Conservation (phyloP, 2,329 filamentous ascomycete genomes). For the Alternaria sp. region DNA sequence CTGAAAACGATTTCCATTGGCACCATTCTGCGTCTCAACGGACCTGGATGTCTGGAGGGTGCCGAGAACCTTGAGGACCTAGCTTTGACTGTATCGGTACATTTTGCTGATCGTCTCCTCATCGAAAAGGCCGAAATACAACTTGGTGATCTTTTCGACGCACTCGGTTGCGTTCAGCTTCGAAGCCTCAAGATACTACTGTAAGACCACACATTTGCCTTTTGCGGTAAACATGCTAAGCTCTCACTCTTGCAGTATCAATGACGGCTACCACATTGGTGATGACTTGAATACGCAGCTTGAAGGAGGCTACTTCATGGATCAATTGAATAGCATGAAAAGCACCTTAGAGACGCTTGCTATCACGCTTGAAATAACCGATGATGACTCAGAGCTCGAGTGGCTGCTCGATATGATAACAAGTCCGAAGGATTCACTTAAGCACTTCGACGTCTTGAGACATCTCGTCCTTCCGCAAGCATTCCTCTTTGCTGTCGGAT, state of each 20-base stretch:
- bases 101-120: slow-evolving; percentile 26
- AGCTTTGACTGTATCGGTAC: slow-evolving; percentile 23
- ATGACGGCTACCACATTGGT: slow-evolving; percentile 28
- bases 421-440: slow-evolving; percentile 17
- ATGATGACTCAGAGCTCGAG: slow-evolving; percentile 22
- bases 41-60: slow-evolving; percentile 31
- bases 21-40: slow-evolving; percentile 31
- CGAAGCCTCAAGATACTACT: slow-evolving; percentile 26
- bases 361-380: slow-evolving; percentile 23
- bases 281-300: slow-evolving; percentile 22
- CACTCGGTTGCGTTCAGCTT: slow-evolving; percentile 26
- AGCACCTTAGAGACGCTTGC: slow-evolving; percentile 20
- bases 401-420: slow-evolving; percentile 25
- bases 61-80: slow-evolving; percentile 25
- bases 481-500: slow-evolving; percentile 20
- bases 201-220: not conserved
- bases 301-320: slow-evolving; percentile 24
- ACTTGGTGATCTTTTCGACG: slow-evolving; percentile 31
- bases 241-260: slow-evolving; percentile 8
- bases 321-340: slow-evolving; percentile 22
- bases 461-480: slow-evolving; percentile 25
- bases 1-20: slow-evolving; percentile 26
- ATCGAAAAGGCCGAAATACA: slow-evolving; percentile 25
- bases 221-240: not conserved
- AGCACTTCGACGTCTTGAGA: slow-evolving; percentile 19